phyloP scores from a whole-genome alignment of 2,329 filamentous ascomycete genomes.

The Bretziella fagacearum region DNA sequence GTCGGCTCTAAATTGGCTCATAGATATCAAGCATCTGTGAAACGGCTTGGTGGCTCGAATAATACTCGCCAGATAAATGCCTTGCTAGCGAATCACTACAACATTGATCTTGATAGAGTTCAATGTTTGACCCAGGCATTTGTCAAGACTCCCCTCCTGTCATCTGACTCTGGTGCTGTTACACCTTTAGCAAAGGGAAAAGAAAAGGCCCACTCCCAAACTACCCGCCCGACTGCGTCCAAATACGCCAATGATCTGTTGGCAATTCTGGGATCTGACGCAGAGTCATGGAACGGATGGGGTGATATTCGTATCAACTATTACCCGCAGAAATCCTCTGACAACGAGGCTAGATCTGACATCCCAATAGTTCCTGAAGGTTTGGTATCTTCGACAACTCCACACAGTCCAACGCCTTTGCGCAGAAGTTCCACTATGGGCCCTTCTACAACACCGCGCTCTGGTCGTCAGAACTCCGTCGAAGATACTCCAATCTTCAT shows the following conservation, averaged over 20 bases:
- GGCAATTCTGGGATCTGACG: constrained; percentile 47
- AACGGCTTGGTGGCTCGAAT: constrained; percentile 39
- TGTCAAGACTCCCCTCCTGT: constrained; percentile 47
- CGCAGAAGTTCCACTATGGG: constrained; percentile 47
- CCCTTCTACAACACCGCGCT: constrained; percentile 3
- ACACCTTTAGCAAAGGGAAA: constrained; percentile 50
- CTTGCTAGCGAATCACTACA: constrained; percentile 71
- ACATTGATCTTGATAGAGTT: constrained; percentile 61
- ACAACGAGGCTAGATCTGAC: constrained; percentile 7
- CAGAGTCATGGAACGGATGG: constrained; percentile 55
- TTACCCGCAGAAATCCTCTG: constrained; percentile 36
- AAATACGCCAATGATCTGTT: constrained; percentile 72
- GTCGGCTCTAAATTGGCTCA: constrained; percentile 77
- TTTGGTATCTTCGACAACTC: constrained; percentile 27
- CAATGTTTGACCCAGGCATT: constrained; percentile 74
- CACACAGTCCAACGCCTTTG: constrained; percentile 58
- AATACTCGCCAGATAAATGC: constrained; percentile 51
- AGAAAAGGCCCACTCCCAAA: constrained; percentile 38
- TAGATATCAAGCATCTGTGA: constrained; percentile 78
- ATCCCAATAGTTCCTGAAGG: neutral
- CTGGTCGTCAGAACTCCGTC: neutral
- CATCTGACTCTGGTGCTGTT: constrained; percentile 32
- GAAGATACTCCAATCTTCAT: constrained; percentile 35
- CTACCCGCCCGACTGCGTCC: constrained; percentile 26
- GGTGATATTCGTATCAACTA: constrained; percentile 67